Percentiles rank a stretch among this genome's conserved stretches.
Evolutionary conservation across 1,284 basidiomycete genomes (phyloP).

Genomic region (Heterobasidion annosum): DNA sequence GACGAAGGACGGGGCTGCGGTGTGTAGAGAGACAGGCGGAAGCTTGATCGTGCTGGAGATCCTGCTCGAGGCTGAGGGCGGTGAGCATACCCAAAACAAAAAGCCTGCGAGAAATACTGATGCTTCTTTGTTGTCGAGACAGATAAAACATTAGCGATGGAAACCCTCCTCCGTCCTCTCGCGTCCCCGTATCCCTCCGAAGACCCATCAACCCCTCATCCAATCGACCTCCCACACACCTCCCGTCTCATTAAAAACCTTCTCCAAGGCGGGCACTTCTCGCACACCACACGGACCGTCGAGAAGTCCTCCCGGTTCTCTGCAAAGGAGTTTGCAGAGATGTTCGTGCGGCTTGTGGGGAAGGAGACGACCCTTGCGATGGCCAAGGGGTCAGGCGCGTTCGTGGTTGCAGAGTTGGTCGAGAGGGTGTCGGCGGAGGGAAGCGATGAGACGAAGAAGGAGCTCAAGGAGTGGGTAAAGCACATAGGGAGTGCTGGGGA

Average conservation of each 20-base stretch:
- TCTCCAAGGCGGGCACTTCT: conserved; percentile 85
- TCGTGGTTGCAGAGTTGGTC: conserved; percentile 72
- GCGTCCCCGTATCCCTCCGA: conserved; percentile 45
- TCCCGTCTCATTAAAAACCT: conserved; percentile 80
- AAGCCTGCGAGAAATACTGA: too few species aligned
- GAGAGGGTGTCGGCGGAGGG: conserved; percentile 46
- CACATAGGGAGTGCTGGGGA: conserved; percentile 30
- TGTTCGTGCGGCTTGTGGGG: conserved; percentile 53
- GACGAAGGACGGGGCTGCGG: conserved; percentile 42
- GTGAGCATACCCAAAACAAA: conserved; percentile 30
- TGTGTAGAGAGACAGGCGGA: conserved; percentile 69
- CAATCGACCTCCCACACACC: conserved; percentile 72
- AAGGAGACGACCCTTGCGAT: conserved; percentile 46
- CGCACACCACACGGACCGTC: conserved; percentile 47
- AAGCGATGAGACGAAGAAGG: conserved; percentile 24
- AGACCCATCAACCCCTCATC: conserved; percentile 41
- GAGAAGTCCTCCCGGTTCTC: conserved; percentile 40
- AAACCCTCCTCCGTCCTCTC: conserved; percentile 50
- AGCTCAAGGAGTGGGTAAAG: conserved; percentile 26
- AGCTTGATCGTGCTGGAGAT: conserved; percentile 72
- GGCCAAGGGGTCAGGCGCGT: conserved; percentile 63
- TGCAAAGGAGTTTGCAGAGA: conserved; percentile 44
- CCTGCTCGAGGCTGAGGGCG: conserved; percentile 75
- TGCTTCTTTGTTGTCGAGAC: not conserved
- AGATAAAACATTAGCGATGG: conserved; percentile 66